A percentile compares a stretch with the other conserved stretches of the same genome.
Evolutionary conservation across 768 basidiomycete genomes (phyloP).

Genomic region (Mycena rebaudengoi): DNA sequence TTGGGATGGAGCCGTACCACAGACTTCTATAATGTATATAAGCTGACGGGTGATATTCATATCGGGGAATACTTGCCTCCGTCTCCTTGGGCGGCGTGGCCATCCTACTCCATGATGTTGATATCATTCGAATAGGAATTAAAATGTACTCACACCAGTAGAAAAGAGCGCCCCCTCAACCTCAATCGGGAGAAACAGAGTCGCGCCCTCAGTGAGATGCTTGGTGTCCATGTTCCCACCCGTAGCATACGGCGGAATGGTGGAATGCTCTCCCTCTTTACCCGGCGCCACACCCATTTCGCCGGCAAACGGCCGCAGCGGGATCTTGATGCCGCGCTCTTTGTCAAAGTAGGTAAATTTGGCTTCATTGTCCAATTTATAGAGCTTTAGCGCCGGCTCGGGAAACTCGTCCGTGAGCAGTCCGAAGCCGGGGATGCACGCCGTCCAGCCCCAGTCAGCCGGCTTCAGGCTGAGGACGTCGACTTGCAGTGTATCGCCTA

Average conservation of each 20-base stretch:
- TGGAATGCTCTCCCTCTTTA: slow-evolving; percentile 59
- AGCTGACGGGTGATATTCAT: not conserved
- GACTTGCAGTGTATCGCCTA: slow-evolving; percentile 68
- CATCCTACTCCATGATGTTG: slow-evolving; percentile 50
- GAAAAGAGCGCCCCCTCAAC: slow-evolving; percentile 69
- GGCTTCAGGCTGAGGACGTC: slow-evolving; percentile 62
- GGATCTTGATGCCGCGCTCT: slow-evolving; percentile 55
- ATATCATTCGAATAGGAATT: not conserved
- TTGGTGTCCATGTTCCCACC: slow-evolving; percentile 72
- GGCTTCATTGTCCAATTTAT: slow-evolving; percentile 51
- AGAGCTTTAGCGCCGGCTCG: slow-evolving; percentile 61
- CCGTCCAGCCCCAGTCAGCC: slow-evolving; percentile 73
- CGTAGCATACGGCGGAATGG: slow-evolving; percentile 68
- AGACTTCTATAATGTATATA: slow-evolving; percentile 55
- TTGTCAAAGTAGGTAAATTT: slow-evolving; percentile 63
- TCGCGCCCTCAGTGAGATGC: slow-evolving; percentile 62
- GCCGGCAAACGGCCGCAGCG: slow-evolving; percentile 65
- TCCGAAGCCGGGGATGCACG: slow-evolving; percentile 65
- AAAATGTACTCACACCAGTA: slow-evolving; percentile 56
- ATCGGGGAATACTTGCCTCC: slow-evolving; percentile 52
- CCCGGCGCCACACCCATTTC: slow-evolving; percentile 71
- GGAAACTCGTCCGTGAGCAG: slow-evolving; percentile 64
- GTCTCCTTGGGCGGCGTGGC: slow-evolving; percentile 73
- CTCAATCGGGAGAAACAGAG: slow-evolving; percentile 64
- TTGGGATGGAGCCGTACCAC: slow-evolving; percentile 48